These are phyloP conservation scores for Iris pallida DNA, from an alignment of 116 monocot genomes.

Conservation along the genomic window DNA sequence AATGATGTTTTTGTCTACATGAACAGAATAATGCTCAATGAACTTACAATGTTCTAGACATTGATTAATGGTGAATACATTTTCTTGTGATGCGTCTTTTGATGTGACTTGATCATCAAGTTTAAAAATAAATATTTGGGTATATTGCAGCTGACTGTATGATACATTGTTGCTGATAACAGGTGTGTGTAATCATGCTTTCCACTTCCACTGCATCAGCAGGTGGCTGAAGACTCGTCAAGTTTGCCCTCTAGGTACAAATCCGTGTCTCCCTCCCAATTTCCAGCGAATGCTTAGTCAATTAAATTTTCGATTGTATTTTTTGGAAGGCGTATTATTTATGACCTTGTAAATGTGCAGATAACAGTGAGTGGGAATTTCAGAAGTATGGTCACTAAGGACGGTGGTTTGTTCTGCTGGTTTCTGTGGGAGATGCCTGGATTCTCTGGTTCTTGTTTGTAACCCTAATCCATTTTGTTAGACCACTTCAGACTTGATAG, in stretches of 20 bases:
- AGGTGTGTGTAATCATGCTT: conserved; percentile 76
- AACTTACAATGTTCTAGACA: too few relatives aligned
- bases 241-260: conserved; percentile 67
- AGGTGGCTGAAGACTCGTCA: conserved; percentile 82
- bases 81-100: too few relatives aligned
- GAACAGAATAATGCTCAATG: too few relatives aligned
- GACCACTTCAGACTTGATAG: too few relatives aligned
- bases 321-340: not conserved
- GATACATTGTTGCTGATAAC: not conserved
- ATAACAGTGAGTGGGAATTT: conserved; percentile 9
- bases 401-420: not conserved
- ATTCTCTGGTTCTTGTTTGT: too few relatives aligned
- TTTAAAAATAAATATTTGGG: too few relatives aligned
- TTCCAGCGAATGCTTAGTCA: not conserved
- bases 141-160: too few relatives aligned
- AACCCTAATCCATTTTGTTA: too few relatives aligned
- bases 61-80: too few relatives aligned
- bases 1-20: too few relatives aligned
- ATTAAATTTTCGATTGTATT: not conserved
- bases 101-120: too few relatives aligned
- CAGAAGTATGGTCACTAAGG: conserved; percentile 11
- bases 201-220: conserved; percentile 81
- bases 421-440: not conserved
- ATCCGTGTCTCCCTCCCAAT: not conserved
- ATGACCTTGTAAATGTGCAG: not conserved